phyloP scores from a whole-genome alignment of 306 rosid genomes.

The Acacia confusa region DNA sequence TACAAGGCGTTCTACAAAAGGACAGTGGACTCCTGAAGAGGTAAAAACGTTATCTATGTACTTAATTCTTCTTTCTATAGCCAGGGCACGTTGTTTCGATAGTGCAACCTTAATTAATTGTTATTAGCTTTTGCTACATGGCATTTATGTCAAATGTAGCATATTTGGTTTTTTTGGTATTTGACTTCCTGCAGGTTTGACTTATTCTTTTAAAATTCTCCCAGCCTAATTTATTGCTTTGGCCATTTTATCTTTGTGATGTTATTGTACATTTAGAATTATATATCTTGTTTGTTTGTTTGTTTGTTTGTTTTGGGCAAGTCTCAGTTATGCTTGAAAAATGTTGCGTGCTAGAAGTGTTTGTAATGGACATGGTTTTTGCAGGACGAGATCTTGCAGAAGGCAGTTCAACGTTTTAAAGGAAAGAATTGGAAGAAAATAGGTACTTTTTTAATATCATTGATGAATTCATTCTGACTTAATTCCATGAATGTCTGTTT shows the following conservation, averaged over 20 bases:
- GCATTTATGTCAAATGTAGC: background rate
- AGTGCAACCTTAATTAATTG: background rate
- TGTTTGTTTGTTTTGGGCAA: background rate
- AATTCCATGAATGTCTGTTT: background rate
- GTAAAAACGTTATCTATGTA: slow-evolving; percentile 38
- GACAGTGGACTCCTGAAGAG: slow-evolving; percentile 97
- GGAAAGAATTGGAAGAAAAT: slow-evolving; percentile 99
- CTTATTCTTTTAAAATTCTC: background rate
- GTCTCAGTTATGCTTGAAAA: background rate
- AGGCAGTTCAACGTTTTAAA: slow-evolving; percentile 86
- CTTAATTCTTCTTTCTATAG: slow-evolving; percentile 21
- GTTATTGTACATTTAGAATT: slow-evolving; percentile 3
- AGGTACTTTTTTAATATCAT: slow-evolving; percentile 47
- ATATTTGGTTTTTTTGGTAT: background rate
- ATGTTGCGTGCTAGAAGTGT: background rate
- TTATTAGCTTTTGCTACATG: slow-evolving; percentile 6
- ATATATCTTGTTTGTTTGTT: background rate
- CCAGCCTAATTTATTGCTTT: background rate
- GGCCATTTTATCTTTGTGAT: background rate
- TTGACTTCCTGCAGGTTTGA: background rate
- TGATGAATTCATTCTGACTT: slow-evolving; percentile 3
- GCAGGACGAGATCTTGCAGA: slow-evolving; percentile 78
- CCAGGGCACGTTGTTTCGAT: slow-evolving; percentile 4
- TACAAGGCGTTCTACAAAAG: slow-evolving; percentile 98
- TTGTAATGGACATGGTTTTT: slow-evolving; percentile 32